A percentile compares a stretch with the other conserved stretches of the same genome.
phyloP scores from a whole-genome alignment of 1,139 yeast species.

The Hyphopichia pseudoburtonii region DNA sequence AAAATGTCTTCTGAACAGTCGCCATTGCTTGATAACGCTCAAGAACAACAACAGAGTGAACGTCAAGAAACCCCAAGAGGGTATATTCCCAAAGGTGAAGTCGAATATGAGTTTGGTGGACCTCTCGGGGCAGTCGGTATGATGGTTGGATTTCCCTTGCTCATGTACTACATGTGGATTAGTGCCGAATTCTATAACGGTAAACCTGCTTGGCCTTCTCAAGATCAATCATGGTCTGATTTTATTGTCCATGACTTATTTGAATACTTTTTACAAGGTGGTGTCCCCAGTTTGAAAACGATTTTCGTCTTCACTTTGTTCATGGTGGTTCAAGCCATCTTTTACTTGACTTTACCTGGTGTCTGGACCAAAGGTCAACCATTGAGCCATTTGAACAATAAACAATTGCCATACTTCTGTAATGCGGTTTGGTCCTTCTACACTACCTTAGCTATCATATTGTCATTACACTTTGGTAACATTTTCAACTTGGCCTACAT shows the following conservation, averaged over 20 bases:
- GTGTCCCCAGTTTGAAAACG: constrained; percentile 66
- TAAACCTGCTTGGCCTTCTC: constrained; percentile 64
- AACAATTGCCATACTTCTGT: constrained; percentile 88
- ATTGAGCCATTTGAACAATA: constrained; percentile 71
- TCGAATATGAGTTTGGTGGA: constrained; percentile 92
- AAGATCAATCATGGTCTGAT: constrained; percentile 56
- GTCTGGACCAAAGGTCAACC: constrained; percentile 95
- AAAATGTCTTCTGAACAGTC: too few species aligned
- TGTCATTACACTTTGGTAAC: constrained; percentile 70
- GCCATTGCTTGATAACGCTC: neutral
- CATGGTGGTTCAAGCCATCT: constrained; percentile 65
- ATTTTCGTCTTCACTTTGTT: constrained; percentile 73
- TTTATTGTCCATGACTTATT: constrained; percentile 47
- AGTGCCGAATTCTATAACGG: constrained; percentile 81
- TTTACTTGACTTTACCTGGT: constrained; percentile 91
- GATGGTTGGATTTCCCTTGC: constrained; percentile 87
- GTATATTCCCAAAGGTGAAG: constrained; percentile 36
- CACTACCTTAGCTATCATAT: constrained; percentile 56
- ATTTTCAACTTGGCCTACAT: constrained; percentile 70
- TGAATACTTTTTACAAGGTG: constrained; percentile 51
- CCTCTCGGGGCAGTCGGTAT: constrained; percentile 89
- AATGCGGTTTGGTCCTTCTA: constrained; percentile 88
- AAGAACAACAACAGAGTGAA: too few species aligned
- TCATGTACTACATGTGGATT: constrained; percentile 98
- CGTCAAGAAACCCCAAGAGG: constrained; percentile 20